Evolutionary conservation across 441 rosid species (phyloP), one percentile per base, ranked within the genome.

Genomic region (Populus hybrid): DNA sequence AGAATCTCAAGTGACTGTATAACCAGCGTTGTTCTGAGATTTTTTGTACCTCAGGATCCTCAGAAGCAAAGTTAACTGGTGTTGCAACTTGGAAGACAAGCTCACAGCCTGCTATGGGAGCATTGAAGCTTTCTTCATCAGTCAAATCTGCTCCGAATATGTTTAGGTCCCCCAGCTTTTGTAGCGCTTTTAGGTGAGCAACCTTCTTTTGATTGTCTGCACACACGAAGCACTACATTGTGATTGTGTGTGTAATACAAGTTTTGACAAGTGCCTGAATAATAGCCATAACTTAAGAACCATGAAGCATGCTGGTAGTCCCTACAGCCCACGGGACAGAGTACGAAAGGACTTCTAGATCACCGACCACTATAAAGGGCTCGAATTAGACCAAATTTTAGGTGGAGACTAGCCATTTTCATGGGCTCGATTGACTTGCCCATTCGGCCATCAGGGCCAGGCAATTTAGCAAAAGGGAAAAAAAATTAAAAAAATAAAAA

Each of bases 81-180:
- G 97, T 93, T 18, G 98, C 99, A 21, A 95, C 91, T 78, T 89
- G 99, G 95, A 95, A 95, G 72, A 95, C 88, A 30, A 88, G 59
- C 63, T 91, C 88, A 78, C 91, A 93, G 5, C 92, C 94, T 0
- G 86, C 84, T 40, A 93, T 24, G 2, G 99, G 84, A 28, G 86
- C 87, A 73, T 81, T 79, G 2, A 92, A 92, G 77, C 93, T 85
- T 24, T 71, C 94, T 85, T 90, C 97, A 24, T 89, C 86, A 0
- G 91, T 87, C 68, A 93, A 83, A 83, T 95, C 95, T 16, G 95
- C 96, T 69, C 72, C 70, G 79, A 88, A 93, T 70, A 93, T 84
- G 54, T 83, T 86, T 9, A 93, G 85, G 46, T 91, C 91, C 1
- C 98, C 97, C 68, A 90, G 81, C 5, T 86, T 80, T 84, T 88